Conservation (phyloP, 768 basidiomycete species). For the Lactarius trivialis region DNA sequence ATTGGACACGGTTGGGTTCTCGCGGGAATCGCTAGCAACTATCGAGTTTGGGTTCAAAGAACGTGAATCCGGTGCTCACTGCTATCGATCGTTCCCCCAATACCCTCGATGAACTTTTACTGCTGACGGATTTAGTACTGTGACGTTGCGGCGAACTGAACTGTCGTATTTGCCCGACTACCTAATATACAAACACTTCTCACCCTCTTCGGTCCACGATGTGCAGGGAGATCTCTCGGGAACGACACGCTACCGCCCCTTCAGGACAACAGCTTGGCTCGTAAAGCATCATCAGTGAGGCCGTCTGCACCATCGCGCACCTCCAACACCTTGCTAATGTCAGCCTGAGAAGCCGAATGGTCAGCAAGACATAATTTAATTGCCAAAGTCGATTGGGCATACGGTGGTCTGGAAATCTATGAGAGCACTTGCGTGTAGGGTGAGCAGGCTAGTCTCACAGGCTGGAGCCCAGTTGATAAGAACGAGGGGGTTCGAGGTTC, state of each 20-base stretch:
- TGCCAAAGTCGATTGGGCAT: not conserved
- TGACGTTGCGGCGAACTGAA: not conserved
- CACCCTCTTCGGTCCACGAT: not conserved
- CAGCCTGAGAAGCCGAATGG: slow-evolving; percentile 43
- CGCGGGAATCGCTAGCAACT: slow-evolving; percentile 50
- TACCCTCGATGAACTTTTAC: not conserved
- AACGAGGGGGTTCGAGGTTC: slow-evolving; percentile 79
- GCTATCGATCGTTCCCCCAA: not conserved
- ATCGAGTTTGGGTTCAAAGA: slow-evolving; percentile 23
- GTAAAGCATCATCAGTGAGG: slow-evolving; percentile 66
- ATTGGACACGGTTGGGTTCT: slow-evolving; percentile 77
- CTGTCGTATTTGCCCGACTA: not conserved
- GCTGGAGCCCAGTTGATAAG: slow-evolving; percentile 87
- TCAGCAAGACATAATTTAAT: not conserved
- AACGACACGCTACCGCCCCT: not conserved
- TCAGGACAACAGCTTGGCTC: slow-evolving; percentile 44
- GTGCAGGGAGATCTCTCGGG: not conserved
- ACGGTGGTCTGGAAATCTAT: slow-evolving; percentile 76
- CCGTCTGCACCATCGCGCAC: slow-evolving; percentile 75
- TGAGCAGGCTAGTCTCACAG: slow-evolving; percentile 64
- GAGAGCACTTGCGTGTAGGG: slow-evolving; percentile 78
- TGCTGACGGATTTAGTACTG: not conserved
- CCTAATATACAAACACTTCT: slow-evolving; percentile 7
- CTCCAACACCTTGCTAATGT: slow-evolving; percentile 75
- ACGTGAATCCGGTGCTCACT: not conserved